Base-by-base conservation (phyloP, 177 flowering plant species). In the Telopea speciosissima region DNA sequence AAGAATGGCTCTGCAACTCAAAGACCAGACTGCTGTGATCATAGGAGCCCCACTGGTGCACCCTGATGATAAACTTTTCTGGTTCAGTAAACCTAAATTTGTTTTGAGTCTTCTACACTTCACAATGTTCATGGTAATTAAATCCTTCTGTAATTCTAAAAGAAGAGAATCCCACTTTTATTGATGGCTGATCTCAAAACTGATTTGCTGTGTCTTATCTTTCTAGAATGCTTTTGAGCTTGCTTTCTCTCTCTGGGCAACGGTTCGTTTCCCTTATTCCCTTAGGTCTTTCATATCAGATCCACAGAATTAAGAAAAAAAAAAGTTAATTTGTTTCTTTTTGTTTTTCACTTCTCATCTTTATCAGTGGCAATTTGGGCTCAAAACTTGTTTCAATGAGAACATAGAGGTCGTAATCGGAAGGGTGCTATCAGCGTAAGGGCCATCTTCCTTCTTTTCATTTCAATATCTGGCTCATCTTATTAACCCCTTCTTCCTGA, bases 321-420 rank as follows among this genome's bases (percentile, higher is more conserved):
- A 31, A n/a, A 11, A 42, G 21, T 11, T 33, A 2, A 14, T 52
- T 2, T 45, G 2, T 44, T 12, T 62, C 61, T 73, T 58, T 17
- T 44, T 31, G 54, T 49, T 49, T 49, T 49, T 49, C 49, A 44
- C 7, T 44, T 44, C 14, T 49, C 3, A 49, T 49, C 19, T 49
- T 49, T 0, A 3, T 49, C 54, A 89, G 93, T 65, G 62, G 68
- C 83, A 86, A 77, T 90, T 73, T 77, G 96, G 96, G 62, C 70
- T 89, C n/a, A 70, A 73, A 0, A 88, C 93, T 49, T 90, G 96
- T 71, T 90, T 85, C 81, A 90, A 89, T 72, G 88, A 90, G 74
- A 60, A 64, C 1, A 13, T 40, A 3, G 83, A 31, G 67, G 64
- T 85, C 19, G 73, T 85, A 76, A 33, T 83, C 56, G 62, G 72